Evolutionary conservation across 768 basidiomycete genomes (phyloP).

Genomic region (Trametes elegans): DNA sequence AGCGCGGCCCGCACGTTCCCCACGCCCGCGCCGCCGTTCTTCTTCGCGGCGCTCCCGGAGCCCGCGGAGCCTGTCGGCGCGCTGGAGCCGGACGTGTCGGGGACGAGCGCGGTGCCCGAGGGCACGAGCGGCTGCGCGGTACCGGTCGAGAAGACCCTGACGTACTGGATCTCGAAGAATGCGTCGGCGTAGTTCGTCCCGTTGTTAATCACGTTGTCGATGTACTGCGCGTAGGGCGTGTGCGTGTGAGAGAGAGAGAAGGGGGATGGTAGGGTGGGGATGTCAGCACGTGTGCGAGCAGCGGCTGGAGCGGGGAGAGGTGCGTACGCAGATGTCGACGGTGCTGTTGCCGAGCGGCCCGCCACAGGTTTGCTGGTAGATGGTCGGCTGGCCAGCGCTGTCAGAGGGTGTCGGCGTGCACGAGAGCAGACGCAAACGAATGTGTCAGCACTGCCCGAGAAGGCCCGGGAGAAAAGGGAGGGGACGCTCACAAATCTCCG

Average conservation of each 20-base stretch:
- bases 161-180: conserved; percentile 60
- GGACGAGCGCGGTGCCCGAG: conserved; percentile 5
- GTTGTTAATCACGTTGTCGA: conserved; percentile 49
- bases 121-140: conserved; percentile 2
- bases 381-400: conserved; percentile 51
- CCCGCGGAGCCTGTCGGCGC: neutral
- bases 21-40: neutral
- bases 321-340: conserved; percentile 30
- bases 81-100: conserved; percentile 2
- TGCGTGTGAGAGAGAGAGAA: neutral
- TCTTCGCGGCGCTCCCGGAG: neutral
- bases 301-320: too few species aligned
- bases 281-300: too few species aligned
- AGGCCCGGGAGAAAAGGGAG: too few species aligned
- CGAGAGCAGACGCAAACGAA: too few species aligned
- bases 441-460: too few species aligned
- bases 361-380: conserved; percentile 44
- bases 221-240: conserved; percentile 31
- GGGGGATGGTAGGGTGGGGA: neutral
- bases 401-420: neutral
- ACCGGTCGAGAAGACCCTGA: conserved; percentile 46
- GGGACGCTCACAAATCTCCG: conserved; percentile 41
- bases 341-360: conserved; percentile 33
- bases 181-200: conserved; percentile 44
- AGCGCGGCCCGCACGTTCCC: neutral